Evolutionary conservation across 495 filamentous ascomycete species (phyloP).

Genomic region (Podospora appendiculata): DNA sequence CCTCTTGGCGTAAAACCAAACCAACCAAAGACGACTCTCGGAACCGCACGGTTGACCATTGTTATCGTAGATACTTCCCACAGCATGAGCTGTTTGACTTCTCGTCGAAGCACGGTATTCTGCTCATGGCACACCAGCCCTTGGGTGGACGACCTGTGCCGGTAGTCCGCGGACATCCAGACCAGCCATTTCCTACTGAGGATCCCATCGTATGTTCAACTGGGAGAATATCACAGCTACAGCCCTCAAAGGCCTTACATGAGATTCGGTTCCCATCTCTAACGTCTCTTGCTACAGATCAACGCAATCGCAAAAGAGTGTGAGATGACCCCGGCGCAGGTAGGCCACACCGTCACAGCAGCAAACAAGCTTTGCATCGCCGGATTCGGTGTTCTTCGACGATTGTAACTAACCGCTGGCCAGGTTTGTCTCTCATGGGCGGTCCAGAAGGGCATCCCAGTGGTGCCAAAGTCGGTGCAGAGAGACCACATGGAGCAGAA

Average conservation of each 20-base stretch:
- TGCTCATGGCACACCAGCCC: constrained; percentile 61
- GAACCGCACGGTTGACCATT: too few relatives aligned
- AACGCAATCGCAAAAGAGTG: constrained; percentile 13
- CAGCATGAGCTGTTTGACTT: constrained; percentile 41
- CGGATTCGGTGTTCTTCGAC: background rate
- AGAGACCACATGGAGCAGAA: constrained; percentile 48
- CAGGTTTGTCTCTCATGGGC: constrained; percentile 33
- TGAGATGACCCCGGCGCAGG: constrained; percentile 21
- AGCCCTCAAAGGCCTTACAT: background rate
- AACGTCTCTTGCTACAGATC: too few relatives aligned
- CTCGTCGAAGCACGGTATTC: constrained; percentile 47
- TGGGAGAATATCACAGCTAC: background rate
- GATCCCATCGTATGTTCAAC: constrained; percentile 12
- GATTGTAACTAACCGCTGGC: background rate
- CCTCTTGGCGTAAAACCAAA: background rate
- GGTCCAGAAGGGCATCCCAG: constrained; percentile 23
- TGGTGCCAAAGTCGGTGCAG: constrained; percentile 45
- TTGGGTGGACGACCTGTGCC: constrained; percentile 36
- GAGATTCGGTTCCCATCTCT: too few relatives aligned
- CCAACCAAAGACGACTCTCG: too few relatives aligned
- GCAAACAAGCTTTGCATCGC: background rate
- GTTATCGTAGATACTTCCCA: constrained; percentile 22
- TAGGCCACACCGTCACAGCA: too few relatives aligned
- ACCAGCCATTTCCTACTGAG: constrained; percentile 21
- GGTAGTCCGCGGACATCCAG: constrained; percentile 19